phyloP scores from a whole-genome alignment of 2,329 filamentous ascomycete species.

The Pyricularia pennisetigena region DNA sequence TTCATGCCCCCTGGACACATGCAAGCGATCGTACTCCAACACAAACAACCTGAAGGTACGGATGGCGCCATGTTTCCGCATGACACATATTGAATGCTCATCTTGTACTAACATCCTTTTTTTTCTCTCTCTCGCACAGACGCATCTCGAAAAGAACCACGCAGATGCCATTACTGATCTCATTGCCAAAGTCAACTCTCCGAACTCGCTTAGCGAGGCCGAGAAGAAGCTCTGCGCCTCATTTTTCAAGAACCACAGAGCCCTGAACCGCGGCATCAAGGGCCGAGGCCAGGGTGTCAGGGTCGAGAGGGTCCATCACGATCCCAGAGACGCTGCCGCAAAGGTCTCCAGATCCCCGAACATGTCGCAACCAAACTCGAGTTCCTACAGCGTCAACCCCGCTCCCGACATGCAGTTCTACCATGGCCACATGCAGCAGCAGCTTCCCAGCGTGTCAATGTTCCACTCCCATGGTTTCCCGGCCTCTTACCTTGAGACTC shows the following conservation, averaged over 20 bases:
- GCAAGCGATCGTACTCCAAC: constrained; percentile 81
- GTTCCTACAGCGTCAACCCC: not conserved
- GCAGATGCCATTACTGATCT: not conserved
- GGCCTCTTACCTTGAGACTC: not conserved
- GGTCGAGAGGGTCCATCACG: constrained; percentile 27
- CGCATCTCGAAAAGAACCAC: not conserved
- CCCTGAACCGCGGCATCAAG: constrained; percentile 96
- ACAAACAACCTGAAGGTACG: constrained; percentile 82
- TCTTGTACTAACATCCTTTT: not conserved
- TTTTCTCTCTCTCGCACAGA: not conserved
- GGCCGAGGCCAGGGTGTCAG: constrained; percentile 80
- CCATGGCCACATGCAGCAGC: not conserved
- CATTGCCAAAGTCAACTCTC: constrained; percentile 49
- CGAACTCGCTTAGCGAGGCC: constrained; percentile 50
- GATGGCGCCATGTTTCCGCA: not conserved
- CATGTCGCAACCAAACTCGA: not conserved
- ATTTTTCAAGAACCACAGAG: constrained; percentile 72
- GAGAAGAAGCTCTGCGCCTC: constrained; percentile 69
- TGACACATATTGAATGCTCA: not conserved
- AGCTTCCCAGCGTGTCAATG: not conserved
- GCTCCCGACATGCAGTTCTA: not conserved
- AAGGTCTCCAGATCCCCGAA: not conserved
- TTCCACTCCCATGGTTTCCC: not conserved
- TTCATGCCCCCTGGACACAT: constrained; percentile 78
- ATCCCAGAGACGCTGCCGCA: not conserved